Base-by-base conservation (phyloP, 169 alveolate species). In the Condylostoma magnum region DNA sequence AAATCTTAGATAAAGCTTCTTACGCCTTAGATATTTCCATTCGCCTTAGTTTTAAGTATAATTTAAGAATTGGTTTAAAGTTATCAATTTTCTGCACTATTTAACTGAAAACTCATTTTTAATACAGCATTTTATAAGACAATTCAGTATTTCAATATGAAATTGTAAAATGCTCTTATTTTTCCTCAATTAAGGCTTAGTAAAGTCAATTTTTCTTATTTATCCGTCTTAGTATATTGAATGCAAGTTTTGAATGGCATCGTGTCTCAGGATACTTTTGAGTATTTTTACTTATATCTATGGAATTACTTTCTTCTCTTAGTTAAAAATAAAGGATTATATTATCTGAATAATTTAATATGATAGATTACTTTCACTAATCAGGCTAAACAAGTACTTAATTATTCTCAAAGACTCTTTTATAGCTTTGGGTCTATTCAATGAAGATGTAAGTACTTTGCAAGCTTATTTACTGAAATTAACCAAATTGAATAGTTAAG, bases 281-380 rank as follows among this genome's bases (percentile, higher is more conserved):
- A 63, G 31, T 3, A 63, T 44, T 28, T 63, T 57, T 27, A 44
- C 46, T 44, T 63, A 57, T 27, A 63, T 2, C 30, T 63, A 43
- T 41, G 63, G 58, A 28, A 57, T 57, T 0, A 57, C 2, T n/a
- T 41, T 44, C 30, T 22, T 18, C 12, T 63, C 46, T 37, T 44
- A 54, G 46, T 37, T 34, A 22, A 25, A 25, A 4, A 63, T 57
- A 44, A 63, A 63, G 46, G 58, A 43, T 33, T 46, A 43, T 4
- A 63, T 28, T n/a, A 63, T 28, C 20, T 63, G 73, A 20, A 63
- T 20, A 15, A 63, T 28, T 27, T 44, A 57, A 57, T 63, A 63
- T 27, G 38, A 27, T 6, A 22, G 15, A 18, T n/a, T 25, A 25
- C 46, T 20, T n/a, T 43, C 33, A 27, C 46, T 41, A 5, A 63